Evolutionary conservation across 1,284 basidiomycete species (phyloP), one percentile per base, ranked within the genome.

Genomic region (Phaffia rhodozyma): DNA sequence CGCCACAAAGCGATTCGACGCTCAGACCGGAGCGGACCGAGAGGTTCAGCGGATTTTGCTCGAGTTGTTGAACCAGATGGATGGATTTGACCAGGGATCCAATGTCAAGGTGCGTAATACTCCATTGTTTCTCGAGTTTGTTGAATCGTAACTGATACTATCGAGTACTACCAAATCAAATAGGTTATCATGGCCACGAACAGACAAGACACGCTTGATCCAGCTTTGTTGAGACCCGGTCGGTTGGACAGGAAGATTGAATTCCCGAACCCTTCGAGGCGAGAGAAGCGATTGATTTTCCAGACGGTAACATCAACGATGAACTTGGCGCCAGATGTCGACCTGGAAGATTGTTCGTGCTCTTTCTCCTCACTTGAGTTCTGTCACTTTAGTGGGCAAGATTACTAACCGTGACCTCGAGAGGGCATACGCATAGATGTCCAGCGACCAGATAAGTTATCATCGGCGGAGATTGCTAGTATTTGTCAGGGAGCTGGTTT

Each of bases 31-130:
- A 72, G 96, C 96, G 18, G 96, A 99, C 78, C 83, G 96, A 70
- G 96, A 99, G 78, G 96, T 99, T 23, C 96, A 99, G 76, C 91
- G 96, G 78, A 98, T 99, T 73, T 76, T 99, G 68, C 84, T 99
- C n/a, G 96, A 99, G 75, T 78, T 99, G 67, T 81, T 99, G 67
- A 98, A 97, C 75, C 96, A 99, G 75, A 99, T 99, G 96, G 96
- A 99, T 72, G 96, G 96, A 68, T 99, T 99, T 78, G 96, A 99
- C 76, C 96, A 99, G 76, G 90, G 89, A 6, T 94, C 91, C 74
- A 98, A 94, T 71, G 96, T 99, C 74, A 98, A 99, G 84, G 92
- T 90, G 21, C 50, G n/a, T 47, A 32, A 49, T 52, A 53, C 4
- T 23, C 13, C 9, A 48, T 43, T 63, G 43, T 55, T 51, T 20